Conservation (phyloP, 1,284 basidiomycete species). For the Coriolopsis trogii region DNA sequence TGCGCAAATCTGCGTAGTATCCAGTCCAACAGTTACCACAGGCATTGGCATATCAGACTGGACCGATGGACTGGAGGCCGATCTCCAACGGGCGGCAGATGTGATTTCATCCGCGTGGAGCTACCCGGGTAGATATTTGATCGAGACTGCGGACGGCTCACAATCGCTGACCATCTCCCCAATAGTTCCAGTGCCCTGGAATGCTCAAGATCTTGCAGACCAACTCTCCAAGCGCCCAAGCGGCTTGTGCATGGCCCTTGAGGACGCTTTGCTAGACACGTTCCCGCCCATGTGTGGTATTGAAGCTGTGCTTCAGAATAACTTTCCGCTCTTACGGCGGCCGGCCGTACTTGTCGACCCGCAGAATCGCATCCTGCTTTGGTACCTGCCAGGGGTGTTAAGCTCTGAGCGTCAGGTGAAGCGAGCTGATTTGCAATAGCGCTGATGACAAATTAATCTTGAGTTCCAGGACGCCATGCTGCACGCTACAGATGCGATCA, state of each 20-base stretch:
- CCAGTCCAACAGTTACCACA: too few species aligned
- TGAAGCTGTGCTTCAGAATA: not conserved
- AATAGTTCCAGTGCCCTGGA: too few species aligned
- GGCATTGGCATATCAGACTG: too few species aligned
- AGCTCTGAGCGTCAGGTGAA: not conserved
- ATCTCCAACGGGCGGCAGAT: too few species aligned
- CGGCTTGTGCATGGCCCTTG: not conserved
- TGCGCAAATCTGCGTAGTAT: too few species aligned
- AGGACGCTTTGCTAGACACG: not conserved
- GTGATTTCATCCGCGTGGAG: too few species aligned
- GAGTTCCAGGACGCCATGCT: not conserved
- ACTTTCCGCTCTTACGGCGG: not conserved
- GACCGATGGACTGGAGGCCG: too few species aligned
- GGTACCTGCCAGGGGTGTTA: not conserved
- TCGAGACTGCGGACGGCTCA: too few species aligned
- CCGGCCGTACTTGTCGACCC: not conserved
- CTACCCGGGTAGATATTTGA: too few species aligned
- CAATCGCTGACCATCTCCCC: too few species aligned
- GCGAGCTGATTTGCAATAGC: not conserved
- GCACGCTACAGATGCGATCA: not conserved
- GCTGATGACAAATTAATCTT: too few species aligned
- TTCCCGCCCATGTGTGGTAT: not conserved
- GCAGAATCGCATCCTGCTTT: not conserved
- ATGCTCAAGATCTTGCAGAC: not conserved
- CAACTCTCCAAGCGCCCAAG: not conserved